A percentile compares a stretch with the other conserved stretches of the same genome.
phyloP scores from a whole-genome alignment of 2,329 filamentous ascomycete genomes.

The Aspergillus sp. region DNA sequence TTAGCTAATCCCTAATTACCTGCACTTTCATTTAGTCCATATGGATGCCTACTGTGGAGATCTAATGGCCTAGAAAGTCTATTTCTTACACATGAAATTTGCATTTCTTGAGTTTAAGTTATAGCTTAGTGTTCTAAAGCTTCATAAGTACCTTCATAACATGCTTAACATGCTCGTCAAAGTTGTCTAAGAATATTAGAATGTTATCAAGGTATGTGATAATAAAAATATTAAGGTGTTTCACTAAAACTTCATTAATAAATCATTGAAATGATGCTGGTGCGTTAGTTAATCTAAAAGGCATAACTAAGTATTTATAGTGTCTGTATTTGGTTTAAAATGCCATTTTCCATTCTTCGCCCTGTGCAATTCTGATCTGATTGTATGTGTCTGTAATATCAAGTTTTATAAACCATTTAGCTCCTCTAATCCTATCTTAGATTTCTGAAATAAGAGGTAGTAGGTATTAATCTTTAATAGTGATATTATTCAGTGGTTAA shows the following conservation, averaged over 20 bases:
- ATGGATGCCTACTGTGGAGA: too few species aligned
- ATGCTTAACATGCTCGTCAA: not conserved
- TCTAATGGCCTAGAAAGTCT: too few species aligned
- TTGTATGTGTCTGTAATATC: conserved; percentile 16
- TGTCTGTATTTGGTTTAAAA: conserved; percentile 11
- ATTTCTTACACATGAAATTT: too few species aligned
- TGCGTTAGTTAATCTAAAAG: conserved; percentile 18
- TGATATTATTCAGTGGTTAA: conserved; percentile 18
- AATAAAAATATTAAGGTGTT: not conserved
- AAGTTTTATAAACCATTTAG: conserved; percentile 19
- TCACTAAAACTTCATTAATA: not conserved
- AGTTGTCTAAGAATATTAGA: not conserved
- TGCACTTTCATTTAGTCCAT: too few species aligned
- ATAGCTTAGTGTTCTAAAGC: not conserved
- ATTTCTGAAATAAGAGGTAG: conserved; percentile 19
- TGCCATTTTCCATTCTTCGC: conserved; percentile 7
- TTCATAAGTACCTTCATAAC: not conserved
- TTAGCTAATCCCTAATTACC: too few species aligned
- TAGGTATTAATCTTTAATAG: conserved; percentile 19
- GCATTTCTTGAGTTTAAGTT: not conserved
- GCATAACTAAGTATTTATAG: conserved; percentile 19
- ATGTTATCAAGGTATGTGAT: not conserved
- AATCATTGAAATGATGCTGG: conserved; percentile 9
- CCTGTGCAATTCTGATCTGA: conserved; percentile 12
- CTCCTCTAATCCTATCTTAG: conserved; percentile 9